Base-by-base conservation (phyloP, 129 eudicot genomes). In the Artemisia annua region DNA sequence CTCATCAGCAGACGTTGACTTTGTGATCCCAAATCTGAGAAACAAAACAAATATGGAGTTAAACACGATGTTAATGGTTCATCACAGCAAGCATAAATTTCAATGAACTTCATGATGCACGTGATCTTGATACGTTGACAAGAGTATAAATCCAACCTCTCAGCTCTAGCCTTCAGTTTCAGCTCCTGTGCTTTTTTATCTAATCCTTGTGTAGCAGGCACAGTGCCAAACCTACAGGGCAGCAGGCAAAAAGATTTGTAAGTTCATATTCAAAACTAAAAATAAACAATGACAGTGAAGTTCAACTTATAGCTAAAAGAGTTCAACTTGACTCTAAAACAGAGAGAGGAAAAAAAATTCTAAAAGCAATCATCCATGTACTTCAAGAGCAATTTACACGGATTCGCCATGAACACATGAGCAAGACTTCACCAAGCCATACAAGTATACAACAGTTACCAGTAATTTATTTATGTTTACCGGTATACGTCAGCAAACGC, bases 81-180 rank as follows among this genome's bases (percentile, higher is more conserved):
- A 48, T 10, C 12, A 58, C 63, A 19, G 35, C 17, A 17, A 61
- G 12, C 14, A 6, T 16, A 16, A 14, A 26, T 16, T 14, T 51
- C 15, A 65, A n/a, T 60, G 62, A 52, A 7, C 46, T 32, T 52
- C 57, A 52, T 3, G 57, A 14, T 71, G 10, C 13, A 7, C 61
- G 9, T 19, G 19, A 49, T 54, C 48, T 14, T 55, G 11, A 69
- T 16, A 22, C 26, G 39, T 70, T 48, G 7, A 54, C 14, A 58
- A 9, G 32, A 49, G 51, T 50, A 59, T 50, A n/a, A 67, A 19
- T 6, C 60, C 17, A 7, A 39, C 18, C 98, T 93, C 78, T 93
- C 98, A 55, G 98, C 98, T 81, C 96, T 89, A 77, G 98, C 97
- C 80, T 93, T 93, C 87, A 87, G 77, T 83, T 93, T 93, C 76